Conservation (phyloP, 2,329 filamentous ascomycete species). For the Coccinonectria pachysandricola region DNA sequence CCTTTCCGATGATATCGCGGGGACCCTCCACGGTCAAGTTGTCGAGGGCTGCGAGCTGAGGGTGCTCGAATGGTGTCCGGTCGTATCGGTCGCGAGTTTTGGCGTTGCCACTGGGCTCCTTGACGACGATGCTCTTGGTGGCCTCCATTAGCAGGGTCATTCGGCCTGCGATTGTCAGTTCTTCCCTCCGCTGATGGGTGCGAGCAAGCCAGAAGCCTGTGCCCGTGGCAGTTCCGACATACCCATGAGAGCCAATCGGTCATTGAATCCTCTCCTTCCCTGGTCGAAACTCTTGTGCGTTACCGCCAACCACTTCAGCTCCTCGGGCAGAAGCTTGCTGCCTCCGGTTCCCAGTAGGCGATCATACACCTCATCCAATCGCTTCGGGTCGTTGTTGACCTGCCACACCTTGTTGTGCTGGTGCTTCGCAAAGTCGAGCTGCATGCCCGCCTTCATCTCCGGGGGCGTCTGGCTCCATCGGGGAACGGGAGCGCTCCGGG, state of each 20-base stretch:
- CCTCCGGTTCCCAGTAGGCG: conserved; percentile 64
- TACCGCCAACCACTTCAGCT: conserved; percentile 92
- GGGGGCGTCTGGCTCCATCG: conserved; percentile 64
- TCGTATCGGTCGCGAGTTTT: conserved; percentile 36
- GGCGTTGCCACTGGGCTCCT: conserved; percentile 17
- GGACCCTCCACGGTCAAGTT: conserved; percentile 57
- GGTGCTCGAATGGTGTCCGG: conserved; percentile 58
- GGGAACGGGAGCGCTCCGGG: conserved; percentile 26
- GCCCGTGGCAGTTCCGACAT: conserved; percentile 16
- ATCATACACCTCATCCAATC: conserved; percentile 69
- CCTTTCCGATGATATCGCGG: conserved; percentile 49
- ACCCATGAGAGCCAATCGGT: conserved; percentile 84
- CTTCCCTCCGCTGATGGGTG: conserved; percentile 1
- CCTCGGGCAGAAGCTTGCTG: conserved; percentile 67
- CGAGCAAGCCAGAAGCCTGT: too few species aligned
- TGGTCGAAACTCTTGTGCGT: conserved; percentile 99
- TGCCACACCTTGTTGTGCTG: conserved; percentile 45
- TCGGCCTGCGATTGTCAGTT: conserved; percentile 20
- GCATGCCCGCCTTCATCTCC: conserved; percentile 60
- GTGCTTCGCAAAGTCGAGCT: conserved; percentile 45
- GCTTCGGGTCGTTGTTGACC: conserved; percentile 66
- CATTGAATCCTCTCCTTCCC: conserved; percentile 87
- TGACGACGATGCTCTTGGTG: conserved; percentile 28
- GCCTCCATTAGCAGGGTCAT: conserved; percentile 29
- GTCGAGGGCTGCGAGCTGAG: conserved; percentile 60